These are phyloP conservation scores for Rubia yunnanensis DNA, from an alignment of 257 asterid genomes.

Conservation along the genomic window DNA sequence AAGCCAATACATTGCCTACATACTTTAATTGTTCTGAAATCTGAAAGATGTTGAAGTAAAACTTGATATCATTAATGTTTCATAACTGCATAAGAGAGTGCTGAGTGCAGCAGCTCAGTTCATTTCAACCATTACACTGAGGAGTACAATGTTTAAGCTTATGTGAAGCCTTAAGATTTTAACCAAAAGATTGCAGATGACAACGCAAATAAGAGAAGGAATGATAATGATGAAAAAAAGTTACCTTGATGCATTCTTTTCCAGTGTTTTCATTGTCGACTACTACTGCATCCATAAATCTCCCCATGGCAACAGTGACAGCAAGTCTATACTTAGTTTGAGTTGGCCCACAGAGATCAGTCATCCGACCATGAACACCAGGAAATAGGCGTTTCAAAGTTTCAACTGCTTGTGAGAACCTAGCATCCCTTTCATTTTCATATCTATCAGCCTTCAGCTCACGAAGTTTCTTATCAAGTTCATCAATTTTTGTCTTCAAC, in stretches of 20 bases:
- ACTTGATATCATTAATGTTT: too few relatives aligned
- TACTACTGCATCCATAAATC: slow-evolving; percentile 98
- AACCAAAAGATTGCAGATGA: not conserved
- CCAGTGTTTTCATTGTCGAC: slow-evolving; percentile 95
- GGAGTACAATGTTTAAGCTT: too few relatives aligned
- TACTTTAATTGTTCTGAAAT: too few relatives aligned
- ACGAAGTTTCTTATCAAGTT: slow-evolving; percentile 70
- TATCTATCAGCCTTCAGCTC: slow-evolving; percentile 94
- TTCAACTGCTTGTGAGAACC: slow-evolving; percentile 82
- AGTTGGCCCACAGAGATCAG: slow-evolving; percentile 94
- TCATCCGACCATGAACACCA: slow-evolving; percentile 99
- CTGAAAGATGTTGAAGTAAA: too few relatives aligned
- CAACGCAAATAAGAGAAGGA: not conserved
- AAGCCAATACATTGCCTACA: too few relatives aligned
- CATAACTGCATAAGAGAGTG: too few relatives aligned
- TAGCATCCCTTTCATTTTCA: slow-evolving; percentile 89
- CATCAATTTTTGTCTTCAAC: slow-evolving; percentile 68
- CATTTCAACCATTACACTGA: too few relatives aligned
- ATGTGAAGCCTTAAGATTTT: not conserved
- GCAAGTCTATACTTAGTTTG: slow-evolving; percentile 93
- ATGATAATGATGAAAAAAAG: not conserved
- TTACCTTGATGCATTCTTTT: slow-evolving; percentile 96
- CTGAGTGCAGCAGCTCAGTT: too few relatives aligned
- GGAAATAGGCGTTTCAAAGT: slow-evolving; percentile 88
- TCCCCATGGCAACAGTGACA: slow-evolving; percentile 99